Evolutionary conservation across 202 grass and related monocot species (phyloP), one percentile per base, ranked within the genome.

Genomic region (Hordeum pubiflorum): DNA sequence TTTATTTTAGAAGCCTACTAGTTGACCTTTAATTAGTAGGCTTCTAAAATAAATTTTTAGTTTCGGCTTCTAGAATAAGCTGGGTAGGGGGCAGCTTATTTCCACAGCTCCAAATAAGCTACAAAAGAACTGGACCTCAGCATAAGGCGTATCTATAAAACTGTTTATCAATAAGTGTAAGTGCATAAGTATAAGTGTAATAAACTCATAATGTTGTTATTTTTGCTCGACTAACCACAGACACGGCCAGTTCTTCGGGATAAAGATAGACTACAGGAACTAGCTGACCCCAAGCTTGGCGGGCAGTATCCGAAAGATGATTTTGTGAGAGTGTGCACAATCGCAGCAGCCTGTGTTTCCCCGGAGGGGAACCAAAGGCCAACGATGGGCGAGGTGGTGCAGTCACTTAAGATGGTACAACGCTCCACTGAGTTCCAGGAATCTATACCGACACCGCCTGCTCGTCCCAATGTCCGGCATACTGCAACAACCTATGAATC

Each of bases 361-460:
- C 87, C 89, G 2, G 96, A 99, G 80, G 89, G 87, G 72, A 99
- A 88, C 75, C 96, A 99, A 81, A 89, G 96, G 38, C 96, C 96
- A 50, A 99, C 96, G 10, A 99, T 99, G 89, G 96, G 96, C 0
- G 96, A 99, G 80, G 96, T 99, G 83, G 96, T 99, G 85, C 96
- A 99, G 82, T 99, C 96, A 29, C 96, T 99, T 32, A 99, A 99
- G 86, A 99, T 99, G 96, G 96, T 99, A 7, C 92, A 99, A 73
- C 89, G 80, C n/a, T 86, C 87, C 33, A 72, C 69, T 27, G 92
- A 96, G 54, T 87, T 86, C 66, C 94, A 97, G 58, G 94, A 94
- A 61, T 67, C 87, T 38, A 10, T 86, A 48, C 89, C 89, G 2
- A 91, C 88, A 62, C 91, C 94, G 1, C 87, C 84, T 1, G 66